Evolutionary conservation across 75 land plant genomes (phyloP), one percentile per base, ranked within the genome.

Genomic region (Ceratopteris richardii): DNA sequence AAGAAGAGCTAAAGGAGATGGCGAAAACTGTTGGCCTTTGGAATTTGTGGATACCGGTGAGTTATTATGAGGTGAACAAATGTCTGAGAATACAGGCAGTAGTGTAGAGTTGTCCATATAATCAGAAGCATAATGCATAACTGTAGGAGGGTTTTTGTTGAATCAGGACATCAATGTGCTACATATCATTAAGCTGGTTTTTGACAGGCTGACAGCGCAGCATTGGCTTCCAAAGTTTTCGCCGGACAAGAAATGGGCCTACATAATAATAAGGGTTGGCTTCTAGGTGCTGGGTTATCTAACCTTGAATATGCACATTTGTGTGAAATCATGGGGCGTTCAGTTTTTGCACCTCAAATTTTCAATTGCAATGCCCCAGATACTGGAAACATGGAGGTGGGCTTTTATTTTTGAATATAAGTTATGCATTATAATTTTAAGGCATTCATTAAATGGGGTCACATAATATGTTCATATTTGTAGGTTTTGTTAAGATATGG

Each of bases 311-410:
- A 93, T 83, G 90, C 86, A 39, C 82, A 83, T 61, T 70, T 93
- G 20, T 93, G 98, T 70, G 96, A 93, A 57, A 68, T 93, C 43
- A 79, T 93, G 87, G 98, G 98, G 16, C 87, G 90, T 33, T 89
- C 98, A 41, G 39, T 80, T 33, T 85, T 84, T 80, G 96, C 96
- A 42, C 90, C 98, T 30, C 88, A 89, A 72, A 62, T 93, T 60
- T 89, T 93, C 64, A 93, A 93, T 40, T 93, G 98, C 70, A 77
- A 61, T 54, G 85, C 98, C 12, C 98, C 98, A 27, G 98, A 93
- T 62, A 93, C 98, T 40, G 98, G 98, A 51, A 93, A 93, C 64
- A 93, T 93, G 98, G 98, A 93, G 96, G 98, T 93, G 67, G 61
- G 12, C 42, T 44, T 27, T 22, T 20, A 28, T 58, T 59, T 18